A percentile compares a stretch with the other conserved stretches of the same genome.
Conservation (phyloP, 805 yeast species). For the Brettanomyces custersianus region DNA sequence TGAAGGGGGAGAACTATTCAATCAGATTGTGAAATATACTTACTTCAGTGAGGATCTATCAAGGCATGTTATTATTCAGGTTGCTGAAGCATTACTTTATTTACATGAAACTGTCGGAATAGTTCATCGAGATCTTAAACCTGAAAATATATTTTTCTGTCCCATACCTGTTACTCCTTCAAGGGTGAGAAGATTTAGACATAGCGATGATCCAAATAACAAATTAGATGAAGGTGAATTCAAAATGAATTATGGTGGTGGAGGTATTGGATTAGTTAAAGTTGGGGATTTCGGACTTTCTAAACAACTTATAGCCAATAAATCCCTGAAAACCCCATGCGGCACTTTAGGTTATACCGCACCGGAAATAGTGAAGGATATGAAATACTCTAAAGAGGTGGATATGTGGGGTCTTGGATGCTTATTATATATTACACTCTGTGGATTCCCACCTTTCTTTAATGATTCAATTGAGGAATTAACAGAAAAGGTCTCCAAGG, state of each 20-base stretch:
- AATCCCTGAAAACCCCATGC: constrained; percentile 87
- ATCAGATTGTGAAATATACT: constrained; percentile 68
- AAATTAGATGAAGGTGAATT: constrained; percentile 88
- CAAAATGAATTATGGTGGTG: constrained; percentile 76
- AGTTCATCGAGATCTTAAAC: constrained; percentile 78
- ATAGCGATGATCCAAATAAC: constrained; percentile 57
- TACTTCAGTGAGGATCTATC: constrained; percentile 67
- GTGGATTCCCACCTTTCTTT: constrained; percentile 98
- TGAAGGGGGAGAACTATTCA: constrained; percentile 75
- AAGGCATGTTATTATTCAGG: constrained; percentile 64
- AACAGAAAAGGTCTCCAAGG: constrained; percentile 72
- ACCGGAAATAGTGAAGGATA: constrained; percentile 94
- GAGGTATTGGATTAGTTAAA: constrained; percentile 82
- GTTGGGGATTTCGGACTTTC: constrained; percentile 94
- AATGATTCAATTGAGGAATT: constrained; percentile 69
- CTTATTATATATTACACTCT: constrained; percentile 82
- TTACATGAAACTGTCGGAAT: constrained; percentile 67
- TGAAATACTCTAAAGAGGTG: constrained; percentile 84
- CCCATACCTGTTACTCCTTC: constrained; percentile 46
- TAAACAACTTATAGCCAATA: constrained; percentile 78
- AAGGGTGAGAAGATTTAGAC: constrained; percentile 33
- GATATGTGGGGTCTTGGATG: constrained; percentile 99
- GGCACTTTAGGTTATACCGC: constrained; percentile 99
- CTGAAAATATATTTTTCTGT: constrained; percentile 63
- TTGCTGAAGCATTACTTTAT: constrained; percentile 59